Base-by-base conservation (phyloP, 208 protist species). In the Leishmania turanica region DNA sequence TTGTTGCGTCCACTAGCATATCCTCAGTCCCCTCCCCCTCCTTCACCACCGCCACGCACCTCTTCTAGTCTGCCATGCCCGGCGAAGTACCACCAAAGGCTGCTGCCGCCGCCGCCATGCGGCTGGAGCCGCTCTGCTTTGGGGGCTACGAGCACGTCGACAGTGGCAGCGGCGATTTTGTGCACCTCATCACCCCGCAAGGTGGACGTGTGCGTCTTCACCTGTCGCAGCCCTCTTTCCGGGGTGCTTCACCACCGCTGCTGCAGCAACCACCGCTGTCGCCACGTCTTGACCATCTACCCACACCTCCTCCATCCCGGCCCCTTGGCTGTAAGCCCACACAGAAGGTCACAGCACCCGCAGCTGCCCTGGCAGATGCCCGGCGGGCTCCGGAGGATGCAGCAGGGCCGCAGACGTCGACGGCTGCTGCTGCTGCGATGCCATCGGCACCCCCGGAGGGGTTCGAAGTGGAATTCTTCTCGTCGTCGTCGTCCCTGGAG, bases 401-500 rank as follows among this genome's bases (percentile, higher is more conserved):
- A 15, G 53, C 27, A n/a, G 21, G 24, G 68, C 42, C 15, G 40
- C 42, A 51, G 40, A 49, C 66, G 27, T 54, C 72, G 27, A 45
- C 42, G 42, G 42, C 42, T 45, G 37, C 76, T 6, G 17, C 71
- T 53, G 17, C 45, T 24, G 45, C 21, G 49, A 40, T 42, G 51
- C 49, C 27, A 31, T 40, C 77, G 3, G 71, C 60, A 7, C 82
- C 82, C n/a, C 82, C 82, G 0, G 82, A 78, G 0, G 58, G 34
- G 40, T 85, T 85, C 34, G 49, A 78, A 40, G 82, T 85, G 65
- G 77, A 85, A 75, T 85, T 85, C 62, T 17, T 82, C 42, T 45
- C 42, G 0, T 75, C 76, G 2, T 85, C 77, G 0, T 74, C 75
- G 5, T 79, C 80, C 5, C 71, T n/a, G 6, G 24, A 37, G 5